These are phyloP conservation scores for Zygnema circumcarinatum DNA, from an alignment of 139 green algal species.

Conservation along the genomic window DNA sequence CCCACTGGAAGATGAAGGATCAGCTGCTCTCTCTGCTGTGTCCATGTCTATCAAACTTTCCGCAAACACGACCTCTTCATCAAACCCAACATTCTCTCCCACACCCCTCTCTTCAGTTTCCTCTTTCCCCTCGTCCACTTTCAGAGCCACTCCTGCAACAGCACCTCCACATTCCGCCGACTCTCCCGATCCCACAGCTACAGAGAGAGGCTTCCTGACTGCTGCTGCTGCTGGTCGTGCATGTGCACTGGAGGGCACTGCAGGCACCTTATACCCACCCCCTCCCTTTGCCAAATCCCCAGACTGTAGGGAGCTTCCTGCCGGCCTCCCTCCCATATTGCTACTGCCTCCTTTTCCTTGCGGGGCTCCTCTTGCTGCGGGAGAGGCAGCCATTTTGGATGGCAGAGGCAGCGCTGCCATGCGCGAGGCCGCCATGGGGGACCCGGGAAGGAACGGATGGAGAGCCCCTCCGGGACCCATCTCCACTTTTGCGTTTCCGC, in stretches of 20 bases:
- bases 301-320: too few species aligned
- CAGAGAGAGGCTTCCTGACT: background rate
- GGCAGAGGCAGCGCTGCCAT: too few species aligned
- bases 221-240: background rate
- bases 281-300: background rate
- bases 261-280: background rate
- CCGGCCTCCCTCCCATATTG: too few species aligned
- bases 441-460: background rate
- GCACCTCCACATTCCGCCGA: background rate
- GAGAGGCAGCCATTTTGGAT: too few species aligned
- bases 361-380: background rate
- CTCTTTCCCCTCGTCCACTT: background rate
- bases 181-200: background rate
- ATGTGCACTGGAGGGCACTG: background rate
- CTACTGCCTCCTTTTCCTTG: background rate
- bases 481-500: background rate
- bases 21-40: too few species aligned
- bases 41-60: too few species aligned
- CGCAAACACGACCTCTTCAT: too few species aligned
- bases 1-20: too few species aligned
- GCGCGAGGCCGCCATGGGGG: background rate
- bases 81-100: too few species aligned
- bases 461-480: background rate
- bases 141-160: background rate
- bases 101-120: background rate